Conservation (phyloP, 2,329 filamentous ascomycete species). For the Talaromyces verruculosus region DNA sequence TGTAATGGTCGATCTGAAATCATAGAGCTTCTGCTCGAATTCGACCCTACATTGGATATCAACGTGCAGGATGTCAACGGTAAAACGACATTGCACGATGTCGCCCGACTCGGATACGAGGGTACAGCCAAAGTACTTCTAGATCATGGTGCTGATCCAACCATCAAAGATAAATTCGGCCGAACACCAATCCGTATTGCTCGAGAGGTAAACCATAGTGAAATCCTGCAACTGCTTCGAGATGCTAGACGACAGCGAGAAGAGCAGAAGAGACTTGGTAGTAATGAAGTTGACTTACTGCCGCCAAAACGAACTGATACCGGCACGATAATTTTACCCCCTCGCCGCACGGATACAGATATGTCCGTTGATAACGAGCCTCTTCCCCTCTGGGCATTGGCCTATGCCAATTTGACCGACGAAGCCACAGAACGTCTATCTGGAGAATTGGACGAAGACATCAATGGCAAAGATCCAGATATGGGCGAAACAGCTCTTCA, state of each 20-base stretch:
- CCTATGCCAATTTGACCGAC: background rate
- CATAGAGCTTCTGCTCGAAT: background rate
- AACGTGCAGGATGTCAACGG: slow-evolving; percentile 6
- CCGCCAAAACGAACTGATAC: slow-evolving; percentile 1
- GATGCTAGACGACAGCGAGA: slow-evolving; percentile 1
- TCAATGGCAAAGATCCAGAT: slow-evolving; percentile 5
- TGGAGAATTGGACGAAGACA: background rate
- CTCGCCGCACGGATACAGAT: background rate
- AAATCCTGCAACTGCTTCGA: slow-evolving; percentile 1
- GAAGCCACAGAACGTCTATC: slow-evolving; percentile 1
- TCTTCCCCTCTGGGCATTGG: slow-evolving; percentile 2
- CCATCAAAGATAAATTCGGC: slow-evolving; percentile 3
- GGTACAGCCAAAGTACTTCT: background rate
- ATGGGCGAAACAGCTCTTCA: slow-evolving; percentile 8
- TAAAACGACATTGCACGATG: slow-evolving; percentile 9
- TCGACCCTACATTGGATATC: slow-evolving; percentile 1
- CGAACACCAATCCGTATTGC: slow-evolving; percentile 4
- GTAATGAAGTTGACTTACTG: background rate
- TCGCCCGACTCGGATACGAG: background rate
- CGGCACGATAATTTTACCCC: background rate
- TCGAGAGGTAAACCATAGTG: background rate
- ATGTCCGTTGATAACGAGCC: background rate
- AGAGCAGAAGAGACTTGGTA: background rate
- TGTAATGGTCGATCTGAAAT: slow-evolving; percentile 5
- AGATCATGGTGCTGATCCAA: slow-evolving; percentile 3